Evolutionary conservation across 495 filamentous ascomycete species (phyloP).

Genomic region (Neurospora africana): DNA sequence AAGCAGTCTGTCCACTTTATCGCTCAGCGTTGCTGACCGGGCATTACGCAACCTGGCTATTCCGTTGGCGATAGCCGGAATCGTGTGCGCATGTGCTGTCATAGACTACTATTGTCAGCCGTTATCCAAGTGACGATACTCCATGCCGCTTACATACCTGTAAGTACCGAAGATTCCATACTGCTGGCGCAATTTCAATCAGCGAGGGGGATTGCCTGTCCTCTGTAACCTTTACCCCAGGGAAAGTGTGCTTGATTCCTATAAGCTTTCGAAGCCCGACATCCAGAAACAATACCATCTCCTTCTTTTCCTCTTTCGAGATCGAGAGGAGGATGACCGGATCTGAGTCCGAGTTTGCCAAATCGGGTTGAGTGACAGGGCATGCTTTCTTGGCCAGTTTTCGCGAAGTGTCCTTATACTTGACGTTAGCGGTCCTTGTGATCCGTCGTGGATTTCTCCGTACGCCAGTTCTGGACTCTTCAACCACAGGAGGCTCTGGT

Average conservation of each 20-base stretch:
- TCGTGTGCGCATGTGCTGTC: conserved; percentile 14
- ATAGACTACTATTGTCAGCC: conserved; percentile 12
- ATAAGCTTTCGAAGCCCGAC: conserved; percentile 23
- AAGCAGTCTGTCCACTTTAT: conserved; percentile 8
- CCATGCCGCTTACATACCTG: conserved; percentile 15
- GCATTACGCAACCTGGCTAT: conserved; percentile 16
- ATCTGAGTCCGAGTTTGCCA: not conserved
- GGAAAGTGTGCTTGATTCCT: conserved; percentile 17
- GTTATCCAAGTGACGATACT: not conserved
- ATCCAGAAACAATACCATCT: conserved; percentile 21
- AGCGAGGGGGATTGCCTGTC: conserved; percentile 16
- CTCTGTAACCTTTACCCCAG: conserved; percentile 15
- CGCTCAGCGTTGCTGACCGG: conserved; percentile 13
- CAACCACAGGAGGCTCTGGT: not conserved
- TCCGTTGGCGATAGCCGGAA: conserved; percentile 12
- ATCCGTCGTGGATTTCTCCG: not conserved
- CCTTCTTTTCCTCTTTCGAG: conserved; percentile 4
- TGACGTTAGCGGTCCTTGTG: not conserved
- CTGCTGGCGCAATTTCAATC: conserved; percentile 33
- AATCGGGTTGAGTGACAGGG: not conserved
- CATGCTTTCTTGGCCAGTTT: not conserved
- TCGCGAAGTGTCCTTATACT: not conserved
- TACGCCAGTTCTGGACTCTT: not conserved
- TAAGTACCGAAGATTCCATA: conserved; percentile 35
- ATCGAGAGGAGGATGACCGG: not conserved